Conservation (phyloP, 2,329 filamentous ascomycete species). For the Cadophora sp. region DNA sequence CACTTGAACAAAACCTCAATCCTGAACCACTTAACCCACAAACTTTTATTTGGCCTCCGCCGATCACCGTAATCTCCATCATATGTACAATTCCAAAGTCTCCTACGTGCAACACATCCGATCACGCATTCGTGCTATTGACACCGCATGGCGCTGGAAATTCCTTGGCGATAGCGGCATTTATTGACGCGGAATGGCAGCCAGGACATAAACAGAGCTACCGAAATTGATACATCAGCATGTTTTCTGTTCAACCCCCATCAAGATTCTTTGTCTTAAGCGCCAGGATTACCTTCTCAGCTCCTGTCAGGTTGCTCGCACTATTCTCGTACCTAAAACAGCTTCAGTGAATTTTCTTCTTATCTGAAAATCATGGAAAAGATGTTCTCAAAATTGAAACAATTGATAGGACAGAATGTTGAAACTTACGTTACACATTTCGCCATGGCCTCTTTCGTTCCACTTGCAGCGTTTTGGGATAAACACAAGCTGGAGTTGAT, state of each 20-base stretch:
- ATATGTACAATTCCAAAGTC: too few species aligned
- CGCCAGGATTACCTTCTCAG: conserved; percentile 23
- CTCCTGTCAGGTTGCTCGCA: conserved; percentile 27
- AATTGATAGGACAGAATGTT: not conserved
- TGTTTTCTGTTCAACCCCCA: not conserved
- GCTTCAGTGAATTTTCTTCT: too few species aligned
- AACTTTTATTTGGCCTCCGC: too few species aligned
- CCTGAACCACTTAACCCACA: too few species aligned
- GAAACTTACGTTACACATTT: conserved; percentile 24
- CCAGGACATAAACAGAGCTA: conserved; percentile 30
- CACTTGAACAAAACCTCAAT: too few species aligned
- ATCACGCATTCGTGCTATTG: not conserved
- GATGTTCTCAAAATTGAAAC: too few species aligned
- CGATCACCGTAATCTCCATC: too few species aligned
- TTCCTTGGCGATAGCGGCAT: conserved; percentile 23
- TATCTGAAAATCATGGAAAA: too few species aligned
- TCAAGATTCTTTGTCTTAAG: not conserved
- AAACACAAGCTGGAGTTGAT: conserved; percentile 28
- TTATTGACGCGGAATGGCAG: conserved; percentile 31
- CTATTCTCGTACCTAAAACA: conserved; percentile 1
- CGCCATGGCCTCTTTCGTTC: conserved; percentile 25
- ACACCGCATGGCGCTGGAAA: conserved; percentile 28
- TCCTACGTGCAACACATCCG: too few species aligned
- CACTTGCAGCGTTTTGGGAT: conserved; percentile 12
- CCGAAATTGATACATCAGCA: not conserved